A percentile compares a stretch with the other conserved stretches of the same genome.
Evolutionary conservation across 805 yeast genomes (phyloP).

Genomic region (Hyphopichia homilentoma): DNA sequence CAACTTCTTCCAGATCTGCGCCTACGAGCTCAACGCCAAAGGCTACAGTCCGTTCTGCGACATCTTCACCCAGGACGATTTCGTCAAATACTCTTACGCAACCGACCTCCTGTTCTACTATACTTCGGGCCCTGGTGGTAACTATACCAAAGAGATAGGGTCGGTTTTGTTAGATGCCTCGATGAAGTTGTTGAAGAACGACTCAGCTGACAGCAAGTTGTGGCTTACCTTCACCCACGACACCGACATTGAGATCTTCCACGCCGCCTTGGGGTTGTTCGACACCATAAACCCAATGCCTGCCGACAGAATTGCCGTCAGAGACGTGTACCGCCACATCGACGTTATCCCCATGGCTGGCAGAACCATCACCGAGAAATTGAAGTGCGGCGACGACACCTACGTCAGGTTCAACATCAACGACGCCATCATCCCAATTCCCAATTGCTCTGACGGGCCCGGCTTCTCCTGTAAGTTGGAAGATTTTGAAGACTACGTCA

Average conservation of each 20-base stretch:
- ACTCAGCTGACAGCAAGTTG: slow-evolving; percentile 41
- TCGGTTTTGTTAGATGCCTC: slow-evolving; percentile 46
- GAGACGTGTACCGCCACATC: slow-evolving; percentile 19
- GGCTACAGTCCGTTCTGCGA: slow-evolving; percentile 64
- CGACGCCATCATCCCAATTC: slow-evolving; percentile 53
- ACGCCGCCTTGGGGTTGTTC: slow-evolving; percentile 58
- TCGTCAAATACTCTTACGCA: slow-evolving; percentile 55
- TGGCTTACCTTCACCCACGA: slow-evolving; percentile 73
- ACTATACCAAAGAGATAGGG: slow-evolving; percentile 54
- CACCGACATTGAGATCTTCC: slow-evolving; percentile 52
- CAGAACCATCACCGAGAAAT: slow-evolving; percentile 47
- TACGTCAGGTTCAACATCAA: slow-evolving; percentile 49
- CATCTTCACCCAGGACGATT: slow-evolving; percentile 60
- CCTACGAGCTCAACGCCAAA: slow-evolving; percentile 63
- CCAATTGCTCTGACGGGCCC: slow-evolving; percentile 49
- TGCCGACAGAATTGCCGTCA: slow-evolving; percentile 25
- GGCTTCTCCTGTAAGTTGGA: slow-evolving; percentile 41
- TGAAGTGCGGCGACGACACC: slow-evolving; percentile 37
- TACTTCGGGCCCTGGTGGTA: slow-evolving; percentile 57
- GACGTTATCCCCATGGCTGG: slow-evolving; percentile 60
- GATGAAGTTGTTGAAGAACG: slow-evolving; percentile 39
- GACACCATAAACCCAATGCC: slow-evolving; percentile 38
- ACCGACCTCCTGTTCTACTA: slow-evolving; percentile 57
- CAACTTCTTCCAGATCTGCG: slow-evolving; percentile 57
- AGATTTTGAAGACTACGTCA: slow-evolving; percentile 8